Percentiles rank a stretch among this genome's conserved stretches.
Evolutionary conservation across 192 early-diverging fungal species (phyloP).

Genomic region (Geosiphon pyriformis): DNA sequence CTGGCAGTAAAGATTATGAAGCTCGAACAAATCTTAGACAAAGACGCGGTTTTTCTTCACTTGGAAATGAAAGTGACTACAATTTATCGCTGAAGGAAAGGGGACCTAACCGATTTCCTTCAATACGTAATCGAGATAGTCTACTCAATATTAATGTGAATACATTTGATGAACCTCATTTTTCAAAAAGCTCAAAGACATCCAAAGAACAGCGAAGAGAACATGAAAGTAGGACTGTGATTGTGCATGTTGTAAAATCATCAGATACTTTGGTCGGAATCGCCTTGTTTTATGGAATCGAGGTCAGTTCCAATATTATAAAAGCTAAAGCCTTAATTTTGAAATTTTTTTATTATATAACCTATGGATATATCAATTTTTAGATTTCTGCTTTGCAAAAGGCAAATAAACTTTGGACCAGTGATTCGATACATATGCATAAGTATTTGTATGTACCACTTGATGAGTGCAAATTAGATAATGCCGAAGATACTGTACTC

Average conservation of each 20-base stretch:
- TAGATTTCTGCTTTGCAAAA: slow-evolving; percentile 38
- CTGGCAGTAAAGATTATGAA: neutral
- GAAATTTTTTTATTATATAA: neutral
- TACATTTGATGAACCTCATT: neutral
- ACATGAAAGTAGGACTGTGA: slow-evolving; percentile 22
- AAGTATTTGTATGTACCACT: slow-evolving; percentile 47
- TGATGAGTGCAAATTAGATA: slow-evolving; percentile 32
- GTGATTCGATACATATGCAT: slow-evolving; percentile 46
- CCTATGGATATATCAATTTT: neutral
- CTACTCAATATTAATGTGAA: neutral
- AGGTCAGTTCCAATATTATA: slow-evolving; percentile 29
- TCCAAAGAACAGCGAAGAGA: neutral
- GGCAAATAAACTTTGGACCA: slow-evolving; percentile 47
- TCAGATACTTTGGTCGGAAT: slow-evolving; percentile 46
- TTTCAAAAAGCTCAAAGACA: neutral
- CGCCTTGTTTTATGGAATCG: slow-evolving; percentile 45
- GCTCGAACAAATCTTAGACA: neutral
- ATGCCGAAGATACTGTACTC: slow-evolving; percentile 7
- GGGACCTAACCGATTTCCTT: neutral
- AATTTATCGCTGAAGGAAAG: neutral
- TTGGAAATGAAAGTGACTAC: neutral
- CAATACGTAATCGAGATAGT: neutral
- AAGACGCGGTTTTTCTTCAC: neutral
- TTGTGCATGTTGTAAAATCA: slow-evolving; percentile 36
- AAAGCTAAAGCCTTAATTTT: too few species aligned